Base-by-base conservation (phyloP, 169 alveolate genomes). In the Plasmodium ovale region DNA sequence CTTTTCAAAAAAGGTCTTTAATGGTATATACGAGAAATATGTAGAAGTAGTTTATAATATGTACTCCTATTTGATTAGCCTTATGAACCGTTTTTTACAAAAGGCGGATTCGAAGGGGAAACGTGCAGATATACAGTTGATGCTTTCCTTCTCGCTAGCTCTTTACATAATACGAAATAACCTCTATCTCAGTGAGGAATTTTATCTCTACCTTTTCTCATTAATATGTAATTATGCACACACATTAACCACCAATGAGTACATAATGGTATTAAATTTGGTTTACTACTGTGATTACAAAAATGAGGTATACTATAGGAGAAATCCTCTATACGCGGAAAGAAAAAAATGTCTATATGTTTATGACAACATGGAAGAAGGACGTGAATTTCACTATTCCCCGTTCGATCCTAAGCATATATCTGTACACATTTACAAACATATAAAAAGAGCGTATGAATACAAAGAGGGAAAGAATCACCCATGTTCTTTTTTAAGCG, bases 111-210 rank as follows among this genome's bases (percentile, higher is more conserved):
- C 33, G 23, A 64, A 58, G 31, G 58, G 53, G 21, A 16, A 16
- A 12, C 6, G 9, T 54, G 27, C 53, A 42, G 65, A 82, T 65
- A 58, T 82, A 23, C 56, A 58, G 1, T 65, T 82, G 64, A 37
- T 82, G 21, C 64, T 6, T 51, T 16, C 90, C 44, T 64, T 82
- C 51, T 82, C 90, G 14, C 58, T 82, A 67, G 71, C 77, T 3
- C 58, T 82, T 16, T 82, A 51, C 19, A 23, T 82, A 9, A 82
- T 82, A 27, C 14, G 82, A n/a, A 82, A 49, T 25, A 82, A 82
- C 42, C 33, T 82, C 19, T 42, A 53, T n/a, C 19, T 82, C 23
- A 82, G 65, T 65, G 54, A 64, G 21, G 60, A 82, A n/a, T 82
- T 82, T 56, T 82, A 39, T 39, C n/a, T 82, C 6, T 82, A 37